These are phyloP conservation scores for Teratosphaeria destructans DNA, from an alignment of 2,329 filamentous ascomycete genomes.

Conservation along the genomic window DNA sequence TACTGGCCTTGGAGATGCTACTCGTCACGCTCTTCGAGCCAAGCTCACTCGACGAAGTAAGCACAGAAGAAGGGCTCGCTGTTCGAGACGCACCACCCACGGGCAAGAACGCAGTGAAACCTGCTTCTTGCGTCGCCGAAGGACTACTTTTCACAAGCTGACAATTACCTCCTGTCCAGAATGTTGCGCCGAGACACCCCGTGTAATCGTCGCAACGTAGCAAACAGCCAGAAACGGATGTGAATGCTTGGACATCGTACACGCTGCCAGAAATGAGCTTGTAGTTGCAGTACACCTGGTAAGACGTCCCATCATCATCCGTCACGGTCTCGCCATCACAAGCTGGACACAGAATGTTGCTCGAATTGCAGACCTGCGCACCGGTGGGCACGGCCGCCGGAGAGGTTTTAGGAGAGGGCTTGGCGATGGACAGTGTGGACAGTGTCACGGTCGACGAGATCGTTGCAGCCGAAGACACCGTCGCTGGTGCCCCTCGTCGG, in stretches of 20 bases:
- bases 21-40: not conserved
- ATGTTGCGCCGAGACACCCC: conserved; percentile 16
- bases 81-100: conserved; percentile 4
- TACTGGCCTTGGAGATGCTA: not conserved
- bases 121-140: conserved; percentile 5
- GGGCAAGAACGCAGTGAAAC: conserved; percentile 18
- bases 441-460: not conserved
- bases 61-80: not conserved
- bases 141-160: conserved; percentile 15
- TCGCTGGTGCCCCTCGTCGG: not conserved
- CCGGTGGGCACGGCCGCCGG: not conserved
- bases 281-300: conserved; percentile 6
- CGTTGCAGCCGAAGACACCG: not conserved
- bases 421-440: not conserved
- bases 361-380: not conserved
- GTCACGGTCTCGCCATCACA: conserved; percentile 3
- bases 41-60: not conserved
- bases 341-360: conserved; percentile 4
- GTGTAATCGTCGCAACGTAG: conserved; percentile 3
- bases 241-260: conserved; percentile 2
- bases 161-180: conserved; percentile 14
- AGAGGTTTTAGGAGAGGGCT: not conserved
- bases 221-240: conserved; percentile 4
- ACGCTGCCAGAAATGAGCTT: conserved; percentile 2
- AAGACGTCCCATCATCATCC: conserved; percentile 1